Conservation (phyloP, 2,329 filamentous ascomycete genomes). For the Microsporum canis region DNA sequence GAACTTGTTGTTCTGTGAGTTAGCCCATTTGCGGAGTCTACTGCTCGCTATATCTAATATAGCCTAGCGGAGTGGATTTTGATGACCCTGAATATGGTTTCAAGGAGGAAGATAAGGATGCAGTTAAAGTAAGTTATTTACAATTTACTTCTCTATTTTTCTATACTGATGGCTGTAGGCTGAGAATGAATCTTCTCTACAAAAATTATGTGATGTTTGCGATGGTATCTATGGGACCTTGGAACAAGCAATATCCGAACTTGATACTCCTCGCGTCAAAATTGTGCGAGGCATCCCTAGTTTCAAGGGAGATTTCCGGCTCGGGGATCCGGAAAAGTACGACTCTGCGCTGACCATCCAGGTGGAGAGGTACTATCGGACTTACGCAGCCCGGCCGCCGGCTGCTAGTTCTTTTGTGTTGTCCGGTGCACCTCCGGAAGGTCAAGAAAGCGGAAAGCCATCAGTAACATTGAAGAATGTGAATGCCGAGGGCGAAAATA, state of each 20-base stretch:
- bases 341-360: slow-evolving; percentile 68
- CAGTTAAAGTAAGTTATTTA: slow-evolving; percentile 46
- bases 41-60: slow-evolving; percentile 17
- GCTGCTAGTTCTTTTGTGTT: slow-evolving; percentile 67
- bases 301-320: slow-evolving; percentile 66
- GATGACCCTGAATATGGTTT: slow-evolving; percentile 81
- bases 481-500: slow-evolving; percentile 23
- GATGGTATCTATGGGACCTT: slow-evolving; percentile 71
- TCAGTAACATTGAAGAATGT: slow-evolving; percentile 37
- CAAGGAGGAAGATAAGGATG: slow-evolving; percentile 78
- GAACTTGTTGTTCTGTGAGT: slow-evolving; percentile 67
- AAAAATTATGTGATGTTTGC: slow-evolving; percentile 54
- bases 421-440: slow-evolving; percentile 32
- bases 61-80: slow-evolving; percentile 71
- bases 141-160: not conserved
- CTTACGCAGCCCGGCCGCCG: slow-evolving; percentile 61
- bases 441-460: slow-evolving; percentile 44
- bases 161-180: slow-evolving; percentile 31
- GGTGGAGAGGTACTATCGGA: slow-evolving; percentile 83
- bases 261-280: slow-evolving; percentile 68
- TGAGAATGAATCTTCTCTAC: slow-evolving; percentile 62
- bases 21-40: not conserved
- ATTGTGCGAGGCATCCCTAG: slow-evolving; percentile 60
- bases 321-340: slow-evolving; percentile 66
- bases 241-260: slow-evolving; percentile 69